Evolutionary conservation across 2,329 filamentous ascomycete species (phyloP).

Genomic region (Beauveria asiatica): DNA sequence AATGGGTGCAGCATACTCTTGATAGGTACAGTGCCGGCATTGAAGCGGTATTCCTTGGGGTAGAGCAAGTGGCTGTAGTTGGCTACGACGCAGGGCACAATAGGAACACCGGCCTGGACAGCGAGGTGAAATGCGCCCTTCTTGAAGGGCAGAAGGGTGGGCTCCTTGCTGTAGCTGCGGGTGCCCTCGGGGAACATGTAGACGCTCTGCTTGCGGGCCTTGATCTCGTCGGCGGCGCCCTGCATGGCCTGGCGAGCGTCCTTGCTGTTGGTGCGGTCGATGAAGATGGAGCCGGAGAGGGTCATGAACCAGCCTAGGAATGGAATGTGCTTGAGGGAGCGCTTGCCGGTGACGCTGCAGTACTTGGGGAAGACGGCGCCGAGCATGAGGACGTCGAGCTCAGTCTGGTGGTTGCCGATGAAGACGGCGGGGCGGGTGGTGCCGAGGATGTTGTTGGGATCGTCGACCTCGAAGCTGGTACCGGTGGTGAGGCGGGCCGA

Average conservation of each 20-base stretch:
- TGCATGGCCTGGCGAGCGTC: slow-evolving; percentile 80
- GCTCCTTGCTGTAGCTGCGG: slow-evolving; percentile 75
- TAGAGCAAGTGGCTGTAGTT: slow-evolving; percentile 71
- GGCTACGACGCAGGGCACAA: slow-evolving; percentile 75
- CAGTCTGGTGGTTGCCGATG: slow-evolving; percentile 90
- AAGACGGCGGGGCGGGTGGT: slow-evolving; percentile 76
- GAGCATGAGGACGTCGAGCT: slow-evolving; percentile 89
- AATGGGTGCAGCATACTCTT: slow-evolving; percentile 48
- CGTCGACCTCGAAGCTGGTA: slow-evolving; percentile 66
- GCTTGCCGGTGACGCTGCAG: slow-evolving; percentile 90
- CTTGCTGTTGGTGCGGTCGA: slow-evolving; percentile 78
- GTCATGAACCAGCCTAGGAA: slow-evolving; percentile 93
- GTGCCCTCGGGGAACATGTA: slow-evolving; percentile 92
- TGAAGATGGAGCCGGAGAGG: slow-evolving; percentile 84
- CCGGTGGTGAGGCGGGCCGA: slow-evolving; percentile 68
- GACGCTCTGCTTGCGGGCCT: slow-evolving; percentile 61
- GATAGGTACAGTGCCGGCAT: slow-evolving; percentile 61
- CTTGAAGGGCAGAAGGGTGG: slow-evolving; percentile 87
- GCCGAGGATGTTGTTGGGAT: slow-evolving; percentile 52
- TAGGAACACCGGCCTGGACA: slow-evolving; percentile 84
- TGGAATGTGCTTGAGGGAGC: slow-evolving; percentile 66
- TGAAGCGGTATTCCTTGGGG: slow-evolving; percentile 56
- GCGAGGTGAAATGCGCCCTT: slow-evolving; percentile 97
- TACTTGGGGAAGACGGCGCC: slow-evolving; percentile 83
- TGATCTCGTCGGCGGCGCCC: slow-evolving; percentile 74